phyloP scores from a whole-genome alignment of 2,329 filamentous ascomycete genomes.

The Penicillium sp. region DNA sequence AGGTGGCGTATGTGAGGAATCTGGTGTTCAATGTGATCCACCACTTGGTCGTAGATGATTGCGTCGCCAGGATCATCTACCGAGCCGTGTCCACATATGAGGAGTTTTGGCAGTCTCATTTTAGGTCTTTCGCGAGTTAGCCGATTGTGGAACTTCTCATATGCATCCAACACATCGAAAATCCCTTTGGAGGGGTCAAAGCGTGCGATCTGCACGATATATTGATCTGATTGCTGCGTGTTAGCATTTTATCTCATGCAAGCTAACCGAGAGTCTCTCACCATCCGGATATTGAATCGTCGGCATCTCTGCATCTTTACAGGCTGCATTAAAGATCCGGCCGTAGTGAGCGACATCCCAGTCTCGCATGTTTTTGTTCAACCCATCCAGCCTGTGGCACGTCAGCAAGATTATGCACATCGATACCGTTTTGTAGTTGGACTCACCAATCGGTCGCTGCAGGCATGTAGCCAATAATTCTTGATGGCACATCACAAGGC shows the following conservation, averaged over 20 bases:
- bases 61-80: constrained; percentile 79
- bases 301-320: constrained; percentile 58
- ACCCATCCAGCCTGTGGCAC: constrained; percentile 66
- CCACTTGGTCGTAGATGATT: constrained; percentile 71
- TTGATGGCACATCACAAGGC: constrained; percentile 65
- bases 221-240: constrained; percentile 60
- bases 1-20: constrained; percentile 66
- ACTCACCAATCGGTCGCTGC: constrained; percentile 77
- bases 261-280: constrained; percentile 15
- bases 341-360: constrained; percentile 76
- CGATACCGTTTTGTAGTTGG: neutral
- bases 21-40: constrained; percentile 65
- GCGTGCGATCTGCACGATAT: constrained; percentile 78
- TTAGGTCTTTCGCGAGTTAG: constrained; percentile 54
- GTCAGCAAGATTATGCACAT: constrained; percentile 26
- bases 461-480: constrained; percentile 74
- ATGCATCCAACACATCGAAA: constrained; percentile 73
- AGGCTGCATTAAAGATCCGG: constrained; percentile 69
- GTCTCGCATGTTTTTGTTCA: constrained; percentile 73
- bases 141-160: constrained; percentile 69
- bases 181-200: constrained; percentile 87
- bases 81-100: constrained; percentile 77
- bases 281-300: constrained; percentile 45
- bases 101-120: constrained; percentile 67
- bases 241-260: constrained; percentile 41